Conservation (phyloP, 192 early-diverging fungal genomes). For the Podila horticola region DNA sequence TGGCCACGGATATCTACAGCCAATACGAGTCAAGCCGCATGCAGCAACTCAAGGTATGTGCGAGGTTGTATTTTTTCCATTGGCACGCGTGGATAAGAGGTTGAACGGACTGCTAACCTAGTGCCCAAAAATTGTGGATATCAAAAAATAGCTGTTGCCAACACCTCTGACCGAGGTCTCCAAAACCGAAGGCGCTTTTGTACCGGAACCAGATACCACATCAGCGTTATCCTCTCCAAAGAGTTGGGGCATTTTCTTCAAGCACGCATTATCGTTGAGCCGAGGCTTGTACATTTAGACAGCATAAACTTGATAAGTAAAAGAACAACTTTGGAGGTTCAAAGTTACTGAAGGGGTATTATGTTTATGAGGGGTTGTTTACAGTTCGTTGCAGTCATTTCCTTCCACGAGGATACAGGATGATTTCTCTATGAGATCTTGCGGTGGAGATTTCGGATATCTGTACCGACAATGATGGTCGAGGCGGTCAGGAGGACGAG, state of each 20-base stretch:
- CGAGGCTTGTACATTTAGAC: not conserved
- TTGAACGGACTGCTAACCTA: no score
- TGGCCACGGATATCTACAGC: conserved; percentile 30
- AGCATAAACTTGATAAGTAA: not conserved
- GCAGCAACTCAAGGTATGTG: conserved; percentile 43
- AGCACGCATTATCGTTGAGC: not conserved
- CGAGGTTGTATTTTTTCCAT: not conserved
- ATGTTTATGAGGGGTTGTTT: not conserved
- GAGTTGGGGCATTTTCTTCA: conserved; percentile 18
- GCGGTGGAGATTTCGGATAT: conserved; percentile 29
- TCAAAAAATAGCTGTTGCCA: conserved; percentile 18
- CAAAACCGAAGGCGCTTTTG: not conserved
- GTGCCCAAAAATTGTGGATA: not conserved
- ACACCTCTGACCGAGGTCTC: conserved; percentile 1
- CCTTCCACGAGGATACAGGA: not conserved
- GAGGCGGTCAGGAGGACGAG: conserved; percentile 28
- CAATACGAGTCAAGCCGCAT: conserved; percentile 22
- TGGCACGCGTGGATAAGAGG: no score
- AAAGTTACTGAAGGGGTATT: no score
- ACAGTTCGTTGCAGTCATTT: no score
- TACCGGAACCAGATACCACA: conserved; percentile 3
- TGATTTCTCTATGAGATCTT: conserved; percentile 10
- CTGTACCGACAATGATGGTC: conserved; percentile 17
- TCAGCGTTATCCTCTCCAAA: not conserved
- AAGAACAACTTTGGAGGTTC: no score